phyloP scores from a whole-genome alignment of 78 protist genomes.

The Guillardia theta region DNA sequence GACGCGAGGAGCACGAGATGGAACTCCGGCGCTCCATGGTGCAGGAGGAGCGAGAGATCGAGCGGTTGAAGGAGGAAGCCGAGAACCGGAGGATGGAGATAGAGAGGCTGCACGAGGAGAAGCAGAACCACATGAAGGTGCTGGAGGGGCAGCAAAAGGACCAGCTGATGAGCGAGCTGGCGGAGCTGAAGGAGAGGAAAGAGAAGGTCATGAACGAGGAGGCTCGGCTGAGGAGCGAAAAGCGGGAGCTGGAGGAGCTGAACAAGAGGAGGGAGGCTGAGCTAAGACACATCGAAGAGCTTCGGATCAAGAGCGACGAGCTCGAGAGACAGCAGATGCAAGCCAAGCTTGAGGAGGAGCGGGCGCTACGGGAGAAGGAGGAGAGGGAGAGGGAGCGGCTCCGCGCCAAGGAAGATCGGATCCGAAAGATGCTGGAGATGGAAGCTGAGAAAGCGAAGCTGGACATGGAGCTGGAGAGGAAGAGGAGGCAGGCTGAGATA shows the following conservation, averaged over 20 bases:
- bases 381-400: not conserved
- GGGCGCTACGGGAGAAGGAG: not conserved
- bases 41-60: not conserved
- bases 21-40: not conserved
- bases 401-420: not conserved
- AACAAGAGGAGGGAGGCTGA: not conserved
- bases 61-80: not conserved
- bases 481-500: not conserved
- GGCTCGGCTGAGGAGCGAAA: not conserved
- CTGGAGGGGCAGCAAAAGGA: not conserved
- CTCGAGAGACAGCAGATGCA: not conserved
- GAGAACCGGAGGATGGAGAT: not conserved
- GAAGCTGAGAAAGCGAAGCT: not conserved
- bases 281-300: no score
- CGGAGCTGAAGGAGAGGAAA: not conserved
- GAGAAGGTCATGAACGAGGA: not conserved
- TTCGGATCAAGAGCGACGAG: not conserved
- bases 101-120: not conserved
- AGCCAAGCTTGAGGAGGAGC: not conserved
- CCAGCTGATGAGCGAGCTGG: not conserved
- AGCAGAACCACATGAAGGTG: not conserved
- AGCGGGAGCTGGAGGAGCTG: not conserved
- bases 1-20: not conserved
- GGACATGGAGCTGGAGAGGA: not conserved
- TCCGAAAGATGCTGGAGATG: not conserved